Base-by-base conservation (phyloP, 2,329 filamentous ascomycete genomes). In the Alternaria angustiovoidea region DNA sequence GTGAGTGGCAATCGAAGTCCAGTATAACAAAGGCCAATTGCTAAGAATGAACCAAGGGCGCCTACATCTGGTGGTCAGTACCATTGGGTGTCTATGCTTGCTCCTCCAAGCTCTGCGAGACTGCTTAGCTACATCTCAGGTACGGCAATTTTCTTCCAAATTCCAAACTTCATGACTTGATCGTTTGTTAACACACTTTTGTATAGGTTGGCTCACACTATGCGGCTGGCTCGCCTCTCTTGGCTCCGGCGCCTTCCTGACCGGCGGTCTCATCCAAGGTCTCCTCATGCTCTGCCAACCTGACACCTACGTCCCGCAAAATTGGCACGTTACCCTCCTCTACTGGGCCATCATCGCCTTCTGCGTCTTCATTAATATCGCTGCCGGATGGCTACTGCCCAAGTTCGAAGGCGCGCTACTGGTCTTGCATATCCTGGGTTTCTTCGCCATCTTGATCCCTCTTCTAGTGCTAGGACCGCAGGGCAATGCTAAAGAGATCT, bases 251-350 rank as follows among this genome's bases (percentile, higher is more conserved):
- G 68, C 66, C 22, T 78, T 73, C 47, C 53, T 75, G 0, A 67
- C 67, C 0, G 74, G 71, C 7, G 67, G 68, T 1, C 47, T 75
- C 28, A 66, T 78, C 7, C 75, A 78, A 58, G 73, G 73, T 2
- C 65, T 77, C 1, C 43, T 77, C n/a, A 67, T 72, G 22, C 69
- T 85, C 11, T 82, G 77, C 30, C 63, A 80, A 20, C 69, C 71
- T 0, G 62, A 67, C 2, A 63, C 62, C 8, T 83, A 84, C 57
- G 46, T 72, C 0, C 65, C 73, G 0, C 61, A 82, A 49, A 70
- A 75, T 26, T 86, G 82, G 82, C 84, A 86, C 51, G 81, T 78
- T 1, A 85, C 83, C 0, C 73, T 86, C 1, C 67, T 86, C 0
- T 79, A 79, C 52, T 84, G 81, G 68, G 82, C 80, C 0, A 69